Evolutionary conservation across 1,284 basidiomycete species (phyloP).

Genomic region (Sporisorium graminicola): DNA sequence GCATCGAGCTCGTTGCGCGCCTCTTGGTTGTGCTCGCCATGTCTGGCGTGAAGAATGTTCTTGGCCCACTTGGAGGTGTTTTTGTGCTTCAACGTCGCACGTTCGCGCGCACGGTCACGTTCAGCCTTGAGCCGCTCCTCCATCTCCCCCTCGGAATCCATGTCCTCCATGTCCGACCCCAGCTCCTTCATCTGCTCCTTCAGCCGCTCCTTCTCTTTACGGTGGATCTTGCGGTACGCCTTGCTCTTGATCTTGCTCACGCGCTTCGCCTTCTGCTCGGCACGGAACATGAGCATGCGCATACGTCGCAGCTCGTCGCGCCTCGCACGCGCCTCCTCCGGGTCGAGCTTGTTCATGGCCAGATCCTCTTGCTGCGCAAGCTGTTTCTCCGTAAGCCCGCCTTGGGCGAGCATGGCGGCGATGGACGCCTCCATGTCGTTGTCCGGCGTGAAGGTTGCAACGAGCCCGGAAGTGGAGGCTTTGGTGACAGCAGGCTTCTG

Average conservation of each 20-base stretch:
- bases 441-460: slow-evolving; percentile 74
- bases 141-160: slow-evolving; percentile 70
- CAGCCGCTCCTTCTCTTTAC: slow-evolving; percentile 77
- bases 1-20: slow-evolving; percentile 64
- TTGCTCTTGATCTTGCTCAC: slow-evolving; percentile 97
- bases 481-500: slow-evolving; percentile 74
- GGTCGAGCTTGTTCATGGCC: slow-evolving; percentile 81
- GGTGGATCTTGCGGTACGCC: slow-evolving; percentile 85
- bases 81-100: slow-evolving; percentile 68
- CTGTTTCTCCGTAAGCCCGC: slow-evolving; percentile 75
- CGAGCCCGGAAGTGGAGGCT: slow-evolving; percentile 78
- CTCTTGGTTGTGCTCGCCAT: slow-evolving; percentile 51
- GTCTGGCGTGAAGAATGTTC: slow-evolving; percentile 36
- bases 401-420: slow-evolving; percentile 66
- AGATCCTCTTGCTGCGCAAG: slow-evolving; percentile 82
- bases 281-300: slow-evolving; percentile 93
- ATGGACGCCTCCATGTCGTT: slow-evolving; percentile 62
- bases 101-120: slow-evolving; percentile 72
- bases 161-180: slow-evolving; percentile 70
- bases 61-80: slow-evolving; percentile 70
- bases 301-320: slow-evolving; percentile 85
- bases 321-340: slow-evolving; percentile 85
- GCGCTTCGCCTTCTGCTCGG: slow-evolving; percentile 89
- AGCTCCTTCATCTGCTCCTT: slow-evolving; percentile 72
- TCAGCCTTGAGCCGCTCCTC: slow-evolving; percentile 79